phyloP scores from a whole-genome alignment of 306 rosid genomes.

The Gastrolobium villosum region DNA sequence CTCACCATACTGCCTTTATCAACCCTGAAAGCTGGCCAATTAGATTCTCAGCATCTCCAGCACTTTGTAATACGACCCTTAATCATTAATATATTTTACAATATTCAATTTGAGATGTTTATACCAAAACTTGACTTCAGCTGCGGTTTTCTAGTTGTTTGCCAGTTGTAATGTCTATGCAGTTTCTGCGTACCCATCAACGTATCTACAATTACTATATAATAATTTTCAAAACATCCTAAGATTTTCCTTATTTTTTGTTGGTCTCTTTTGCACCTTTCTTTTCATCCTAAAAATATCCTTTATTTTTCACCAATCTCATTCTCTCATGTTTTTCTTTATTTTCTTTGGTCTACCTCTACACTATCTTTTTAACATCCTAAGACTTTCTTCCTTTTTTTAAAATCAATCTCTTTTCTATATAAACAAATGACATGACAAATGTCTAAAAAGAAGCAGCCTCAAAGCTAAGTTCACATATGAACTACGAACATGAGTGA shows the following conservation, averaged over 20 bases:
- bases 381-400: neutral
- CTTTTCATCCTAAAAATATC: neutral
- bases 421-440: slow-evolving; percentile 18
- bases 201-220: slow-evolving; percentile 18
- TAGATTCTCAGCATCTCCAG: neutral
- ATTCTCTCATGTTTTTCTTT: slow-evolving; percentile 25
- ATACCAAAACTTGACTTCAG: slow-evolving; percentile 7
- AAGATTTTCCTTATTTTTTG: neutral
- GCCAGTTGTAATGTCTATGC: slow-evolving; percentile 11
- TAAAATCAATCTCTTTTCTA: slow-evolving; percentile 1
- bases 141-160: slow-evolving; percentile 31
- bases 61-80: neutral
- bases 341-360: neutral
- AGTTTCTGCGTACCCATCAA: slow-evolving; percentile 4
- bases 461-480: slow-evolving; percentile 40
- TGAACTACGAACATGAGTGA: slow-evolving; percentile 21
- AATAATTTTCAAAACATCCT: slow-evolving; percentile 21
- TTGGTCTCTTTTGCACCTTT: neutral
- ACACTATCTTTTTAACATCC: slow-evolving; percentile 10
- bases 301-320: neutral
- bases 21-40: slow-evolving; percentile 9
- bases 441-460: neutral
- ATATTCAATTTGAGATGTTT: slow-evolving; percentile 6
- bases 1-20: neutral
- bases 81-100: neutral